Percentiles rank a stretch among this genome's conserved stretches.
phyloP scores from a whole-genome alignment of 2,329 filamentous ascomycete species.

The Zymoseptoria brevis region DNA sequence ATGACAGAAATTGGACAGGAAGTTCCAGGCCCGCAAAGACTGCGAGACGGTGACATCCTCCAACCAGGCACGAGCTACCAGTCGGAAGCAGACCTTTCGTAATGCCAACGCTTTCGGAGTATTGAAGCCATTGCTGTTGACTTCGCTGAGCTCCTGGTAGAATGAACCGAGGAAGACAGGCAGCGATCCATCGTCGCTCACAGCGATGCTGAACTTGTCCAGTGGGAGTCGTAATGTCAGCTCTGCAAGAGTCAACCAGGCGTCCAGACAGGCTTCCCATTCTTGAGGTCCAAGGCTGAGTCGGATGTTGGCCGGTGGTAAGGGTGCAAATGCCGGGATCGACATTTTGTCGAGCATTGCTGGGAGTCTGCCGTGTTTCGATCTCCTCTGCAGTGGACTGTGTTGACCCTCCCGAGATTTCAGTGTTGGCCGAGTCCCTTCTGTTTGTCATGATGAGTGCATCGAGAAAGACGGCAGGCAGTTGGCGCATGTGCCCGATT shows the following conservation, averaged over 20 bases:
- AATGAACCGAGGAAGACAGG: conserved; percentile 59
- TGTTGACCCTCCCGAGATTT: not conserved
- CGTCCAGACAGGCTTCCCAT: conserved; percentile 69
- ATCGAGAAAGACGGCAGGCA: not conserved
- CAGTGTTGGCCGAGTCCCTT: too few species aligned
- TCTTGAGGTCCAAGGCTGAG: conserved; percentile 59
- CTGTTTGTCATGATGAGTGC: conserved; percentile 2
- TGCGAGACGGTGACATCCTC: conserved; percentile 29
- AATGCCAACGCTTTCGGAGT: conserved; percentile 42
- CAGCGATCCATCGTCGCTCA: conserved; percentile 52
- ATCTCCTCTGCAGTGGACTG: not conserved
- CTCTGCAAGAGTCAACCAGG: conserved; percentile 63
- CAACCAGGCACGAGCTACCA: conserved; percentile 35
- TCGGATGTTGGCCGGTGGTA: conserved; percentile 62
- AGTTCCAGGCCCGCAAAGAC: conserved; percentile 53
- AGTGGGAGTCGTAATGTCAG: conserved; percentile 55
- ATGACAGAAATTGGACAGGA: conserved; percentile 61
- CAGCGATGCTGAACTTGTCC: conserved; percentile 43
- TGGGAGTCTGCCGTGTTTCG: not conserved
- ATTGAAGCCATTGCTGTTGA: conserved; percentile 15
- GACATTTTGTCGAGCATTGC: conserved; percentile 27
- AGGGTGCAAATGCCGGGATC: conserved; percentile 67
- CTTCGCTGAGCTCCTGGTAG: conserved; percentile 45
- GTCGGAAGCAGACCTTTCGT: conserved; percentile 56
- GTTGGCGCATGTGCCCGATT: not conserved